A percentile compares a stretch with the other conserved stretches of the same genome.
These are phyloP conservation scores for Chamaecrista fasciculata DNA, from an alignment of 306 rosid species.

Conservation along the genomic window DNA sequence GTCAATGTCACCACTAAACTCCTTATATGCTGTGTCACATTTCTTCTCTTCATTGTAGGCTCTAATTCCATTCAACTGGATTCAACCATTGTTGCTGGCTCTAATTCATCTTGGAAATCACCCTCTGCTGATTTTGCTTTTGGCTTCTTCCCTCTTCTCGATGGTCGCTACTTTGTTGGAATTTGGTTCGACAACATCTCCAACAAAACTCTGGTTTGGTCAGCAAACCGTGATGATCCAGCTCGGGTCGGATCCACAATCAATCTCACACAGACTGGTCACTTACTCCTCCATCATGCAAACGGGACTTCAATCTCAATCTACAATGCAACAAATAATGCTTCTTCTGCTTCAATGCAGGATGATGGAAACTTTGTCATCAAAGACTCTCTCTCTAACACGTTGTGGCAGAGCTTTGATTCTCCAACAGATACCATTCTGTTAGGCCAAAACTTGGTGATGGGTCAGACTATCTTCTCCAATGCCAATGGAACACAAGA, in stretches of 20 bases:
- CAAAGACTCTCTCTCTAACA: neutral
- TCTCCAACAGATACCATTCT: constrained; percentile 39
- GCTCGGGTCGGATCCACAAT: constrained; percentile 27
- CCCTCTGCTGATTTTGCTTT: constrained; percentile 32
- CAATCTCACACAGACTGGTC: constrained; percentile 23
- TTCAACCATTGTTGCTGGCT: constrained; percentile 29
- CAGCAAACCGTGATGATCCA: constrained; percentile 35
- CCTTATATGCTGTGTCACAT: neutral
- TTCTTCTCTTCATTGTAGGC: neutral
- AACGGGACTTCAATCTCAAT: neutral
- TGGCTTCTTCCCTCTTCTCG: constrained; percentile 24
- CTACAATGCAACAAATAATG: neutral
- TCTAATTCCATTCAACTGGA: constrained; percentile 2
- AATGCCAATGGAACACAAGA: constrained; percentile 32
- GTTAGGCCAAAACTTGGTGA: constrained; percentile 28
- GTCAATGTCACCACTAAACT: neutral
- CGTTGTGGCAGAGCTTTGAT: constrained; percentile 35
- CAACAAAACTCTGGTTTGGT: constrained; percentile 31
- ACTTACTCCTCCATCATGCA: constrained; percentile 5
- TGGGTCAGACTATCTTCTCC: constrained; percentile 28
- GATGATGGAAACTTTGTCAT: constrained; percentile 32
- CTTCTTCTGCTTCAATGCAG: constrained; percentile 27
- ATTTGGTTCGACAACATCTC: constrained; percentile 33
- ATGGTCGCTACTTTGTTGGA: constrained; percentile 23
- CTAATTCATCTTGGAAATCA: constrained; percentile 38